Base-by-base conservation (phyloP, 1,284 basidiomycete genomes). In the Austroboletus novae-zelandiae region DNA sequence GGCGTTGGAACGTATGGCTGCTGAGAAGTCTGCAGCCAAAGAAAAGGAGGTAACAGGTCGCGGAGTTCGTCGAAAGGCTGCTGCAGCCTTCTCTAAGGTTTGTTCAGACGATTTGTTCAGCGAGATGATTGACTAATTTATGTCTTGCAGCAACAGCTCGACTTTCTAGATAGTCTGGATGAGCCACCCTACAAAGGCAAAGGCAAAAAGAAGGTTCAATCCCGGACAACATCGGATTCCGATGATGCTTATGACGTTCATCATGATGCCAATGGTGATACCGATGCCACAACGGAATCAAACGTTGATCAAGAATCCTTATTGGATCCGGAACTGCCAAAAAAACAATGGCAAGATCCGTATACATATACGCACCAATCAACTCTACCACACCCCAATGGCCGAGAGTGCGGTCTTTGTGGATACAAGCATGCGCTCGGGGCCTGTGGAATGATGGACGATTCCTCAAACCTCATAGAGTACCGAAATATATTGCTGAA, bases 1-100 rank as follows among this genome's bases (percentile, higher is more conserved):
- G 50, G 81, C 86, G 5, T 67, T 90, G 39, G 73, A 84, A 57
- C 83, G 79, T 50, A 81, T 90, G 56, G 84, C 77, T 31, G 71
- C 73, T 15, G 78, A 82, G 55, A 74, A 73, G 51, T 70, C 69
- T 18, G 78, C 74, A 53, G 65, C 69, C 39, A 67, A 73, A 54
- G 72, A 69, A 31, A 64, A 75, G 50, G 83, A 87, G 57, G 68
- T 73, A 34, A 81, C 76, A 5, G 89, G 89, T 34, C 81, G 89
- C 56, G 88, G 88, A 35, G 83, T 77, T 32, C 82, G 86, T 51
- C 80, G 89, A 40, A 78, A 77, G 57, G 86, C 85, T 13, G 83
- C 88, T 43, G 77, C 78, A 11, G 66, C 71, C 43, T 73, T 78
- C 55, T 75, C 75, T 43, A 77, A 82, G 73, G 84, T 83, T 61